Conservation (phyloP, 2,329 filamentous ascomycete species). For the Penicillium sp. region DNA sequence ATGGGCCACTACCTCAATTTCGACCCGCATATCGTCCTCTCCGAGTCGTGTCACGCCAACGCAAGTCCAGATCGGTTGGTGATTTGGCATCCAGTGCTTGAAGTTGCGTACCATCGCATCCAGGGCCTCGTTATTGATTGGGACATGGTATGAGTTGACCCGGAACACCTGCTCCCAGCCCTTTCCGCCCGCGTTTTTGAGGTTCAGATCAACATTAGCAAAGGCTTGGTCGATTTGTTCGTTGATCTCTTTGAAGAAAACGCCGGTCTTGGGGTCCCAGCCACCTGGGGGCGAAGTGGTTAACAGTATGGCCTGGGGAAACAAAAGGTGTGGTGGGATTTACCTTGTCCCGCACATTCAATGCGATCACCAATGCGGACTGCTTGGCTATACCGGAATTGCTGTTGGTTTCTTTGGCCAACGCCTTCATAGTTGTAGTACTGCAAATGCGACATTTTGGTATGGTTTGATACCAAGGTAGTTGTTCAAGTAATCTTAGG, state of each 20-base stretch:
- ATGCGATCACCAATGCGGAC: slow-evolving; percentile 56
- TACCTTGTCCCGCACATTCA: slow-evolving; percentile 41
- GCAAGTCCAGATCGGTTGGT: slow-evolving; percentile 59
- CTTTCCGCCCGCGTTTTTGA: slow-evolving; percentile 59
- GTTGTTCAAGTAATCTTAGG: background rate
- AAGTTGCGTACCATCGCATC: slow-evolving; percentile 53
- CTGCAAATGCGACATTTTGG: slow-evolving; percentile 41
- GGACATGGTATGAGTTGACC: slow-evolving; percentile 53
- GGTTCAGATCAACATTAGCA: slow-evolving; percentile 57
- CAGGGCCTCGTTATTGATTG: slow-evolving; percentile 45
- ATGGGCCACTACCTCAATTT: slow-evolving; percentile 62
- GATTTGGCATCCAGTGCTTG: slow-evolving; percentile 56
- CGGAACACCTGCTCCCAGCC: slow-evolving; percentile 54
- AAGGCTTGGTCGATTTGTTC: slow-evolving; percentile 60
- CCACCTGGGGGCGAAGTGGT: slow-evolving; percentile 32
- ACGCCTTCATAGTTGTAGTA: slow-evolving; percentile 47
- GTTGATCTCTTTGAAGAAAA: slow-evolving; percentile 42
- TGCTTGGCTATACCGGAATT: slow-evolving; percentile 52
- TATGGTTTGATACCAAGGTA: background rate
- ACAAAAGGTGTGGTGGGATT: background rate
- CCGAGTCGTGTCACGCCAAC: slow-evolving; percentile 57
- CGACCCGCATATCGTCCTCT: slow-evolving; percentile 58
- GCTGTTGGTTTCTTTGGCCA: slow-evolving; percentile 40
- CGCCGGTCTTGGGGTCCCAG: slow-evolving; percentile 34
- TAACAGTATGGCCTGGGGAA: background rate